Conservation (phyloP, 2,329 filamentous ascomycete species). For the Ophiosphaerella herpotricha region DNA sequence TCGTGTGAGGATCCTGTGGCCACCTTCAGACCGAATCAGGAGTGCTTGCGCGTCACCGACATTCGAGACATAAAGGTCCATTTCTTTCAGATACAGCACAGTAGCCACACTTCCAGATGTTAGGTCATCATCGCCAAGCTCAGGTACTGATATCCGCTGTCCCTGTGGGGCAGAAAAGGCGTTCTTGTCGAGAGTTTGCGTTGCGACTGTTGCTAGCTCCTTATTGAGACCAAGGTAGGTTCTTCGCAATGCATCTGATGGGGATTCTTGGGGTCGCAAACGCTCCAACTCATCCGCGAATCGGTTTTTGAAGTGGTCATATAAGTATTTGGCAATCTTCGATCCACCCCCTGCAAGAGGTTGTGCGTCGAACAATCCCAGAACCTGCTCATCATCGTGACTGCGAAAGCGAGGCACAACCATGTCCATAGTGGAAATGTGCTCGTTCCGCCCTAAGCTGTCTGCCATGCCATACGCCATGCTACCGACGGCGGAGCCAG, state of each 20-base stretch:
- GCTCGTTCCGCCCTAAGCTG: slow-evolving; percentile 88
- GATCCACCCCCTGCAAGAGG: slow-evolving; percentile 86
- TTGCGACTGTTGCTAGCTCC: slow-evolving; percentile 84
- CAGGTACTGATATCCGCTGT: slow-evolving; percentile 66
- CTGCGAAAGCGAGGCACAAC: slow-evolving; percentile 91
- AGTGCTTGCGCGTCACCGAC: slow-evolving; percentile 96
- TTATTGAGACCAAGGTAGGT: slow-evolving; percentile 92
- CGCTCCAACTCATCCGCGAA: slow-evolving; percentile 81
- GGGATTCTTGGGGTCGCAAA: slow-evolving; percentile 72
- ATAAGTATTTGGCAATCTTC: slow-evolving; percentile 93
- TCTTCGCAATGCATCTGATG: slow-evolving; percentile 80
- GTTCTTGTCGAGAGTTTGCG: slow-evolving; percentile 75
- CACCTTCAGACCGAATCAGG: slow-evolving; percentile 85
- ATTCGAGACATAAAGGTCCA: slow-evolving; percentile 92
- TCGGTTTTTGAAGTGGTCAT: slow-evolving; percentile 90
- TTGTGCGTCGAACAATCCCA: slow-evolving; percentile 97
- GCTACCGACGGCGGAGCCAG: slow-evolving; percentile 87
- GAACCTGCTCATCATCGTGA: slow-evolving; percentile 83
- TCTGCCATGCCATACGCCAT: slow-evolving; percentile 98
- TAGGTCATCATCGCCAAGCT: slow-evolving; percentile 86
- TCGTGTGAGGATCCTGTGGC: slow-evolving; percentile 79
- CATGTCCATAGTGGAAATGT: slow-evolving; percentile 93
- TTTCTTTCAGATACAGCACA: slow-evolving; percentile 84
- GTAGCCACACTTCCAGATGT: slow-evolving; percentile 91
- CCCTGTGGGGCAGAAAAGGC: slow-evolving; percentile 43